These are phyloP conservation scores for Scheffersomyces illinoinensis DNA, from an alignment of 1,139 yeast species.

Conservation along the genomic window DNA sequence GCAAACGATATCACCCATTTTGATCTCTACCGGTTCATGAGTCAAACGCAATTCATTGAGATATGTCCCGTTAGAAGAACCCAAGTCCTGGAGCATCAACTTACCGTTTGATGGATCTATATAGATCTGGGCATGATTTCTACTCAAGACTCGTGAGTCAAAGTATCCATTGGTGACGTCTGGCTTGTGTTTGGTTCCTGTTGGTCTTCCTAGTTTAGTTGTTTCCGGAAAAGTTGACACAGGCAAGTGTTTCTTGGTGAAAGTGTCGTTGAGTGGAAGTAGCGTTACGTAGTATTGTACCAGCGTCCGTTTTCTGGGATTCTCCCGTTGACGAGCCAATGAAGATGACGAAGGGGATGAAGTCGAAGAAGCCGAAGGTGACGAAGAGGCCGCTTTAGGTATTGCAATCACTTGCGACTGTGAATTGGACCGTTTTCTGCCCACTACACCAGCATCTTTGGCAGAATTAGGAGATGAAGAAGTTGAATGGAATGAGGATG, in stretches of 20 bases:
- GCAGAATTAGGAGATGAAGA: not conserved
- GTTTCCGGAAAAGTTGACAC: slow-evolving; percentile 85
- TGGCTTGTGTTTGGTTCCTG: slow-evolving; percentile 72
- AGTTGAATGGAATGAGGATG: not conserved
- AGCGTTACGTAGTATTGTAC: slow-evolving; percentile 61
- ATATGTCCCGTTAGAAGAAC: slow-evolving; percentile 93
- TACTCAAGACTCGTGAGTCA: slow-evolving; percentile 87
- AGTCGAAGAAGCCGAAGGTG: not conserved
- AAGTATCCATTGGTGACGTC: slow-evolving; percentile 86
- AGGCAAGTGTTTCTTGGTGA: slow-evolving; percentile 73
- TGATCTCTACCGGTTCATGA: slow-evolving; percentile 63
- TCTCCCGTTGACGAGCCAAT: slow-evolving; percentile 11
- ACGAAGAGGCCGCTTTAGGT: slow-evolving; percentile 9
- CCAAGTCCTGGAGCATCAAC: slow-evolving; percentile 79
- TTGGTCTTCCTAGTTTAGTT: slow-evolving; percentile 84
- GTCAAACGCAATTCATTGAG: slow-evolving; percentile 74
- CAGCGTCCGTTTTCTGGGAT: slow-evolving; percentile 30
- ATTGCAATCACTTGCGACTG: slow-evolving; percentile 32
- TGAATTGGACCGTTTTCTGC: slow-evolving; percentile 41
- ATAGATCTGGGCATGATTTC: slow-evolving; percentile 92
- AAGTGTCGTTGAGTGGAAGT: slow-evolving; percentile 77
- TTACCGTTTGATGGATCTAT: slow-evolving; percentile 68
- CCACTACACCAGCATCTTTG: slow-evolving; percentile 5
- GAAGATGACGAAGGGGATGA: slow-evolving; percentile 9
- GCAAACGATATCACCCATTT: slow-evolving; percentile 77